phyloP scores from a whole-genome alignment of 164 flowering plant genomes.

The Dillenia turbinata region DNA sequence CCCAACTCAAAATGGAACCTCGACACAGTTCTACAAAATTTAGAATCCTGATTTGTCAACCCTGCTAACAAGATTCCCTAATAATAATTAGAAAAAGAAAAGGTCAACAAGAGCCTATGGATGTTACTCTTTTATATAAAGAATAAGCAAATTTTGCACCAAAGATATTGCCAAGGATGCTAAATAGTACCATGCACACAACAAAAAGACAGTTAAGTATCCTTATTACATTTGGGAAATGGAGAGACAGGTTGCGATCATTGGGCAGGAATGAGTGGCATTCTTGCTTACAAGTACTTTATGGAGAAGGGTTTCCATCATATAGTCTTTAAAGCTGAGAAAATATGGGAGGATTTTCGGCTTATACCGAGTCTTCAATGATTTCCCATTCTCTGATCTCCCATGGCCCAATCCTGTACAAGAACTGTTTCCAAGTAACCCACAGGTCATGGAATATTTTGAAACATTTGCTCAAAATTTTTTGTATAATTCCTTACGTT shows the following conservation, averaged over 20 bases:
- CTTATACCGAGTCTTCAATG: constrained; percentile 19
- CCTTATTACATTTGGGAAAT: too few relatives aligned
- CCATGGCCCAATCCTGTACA: constrained; percentile 25
- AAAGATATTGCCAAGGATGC: too few relatives aligned
- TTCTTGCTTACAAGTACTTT: constrained; percentile 34
- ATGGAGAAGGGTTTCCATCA: constrained; percentile 25
- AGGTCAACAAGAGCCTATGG: too few relatives aligned
- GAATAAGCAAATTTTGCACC: too few relatives aligned
- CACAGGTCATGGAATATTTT: constrained; percentile 27
- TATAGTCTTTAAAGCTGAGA: constrained; percentile 21
- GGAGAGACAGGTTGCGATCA: constrained; percentile 12
- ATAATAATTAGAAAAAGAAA: too few relatives aligned
- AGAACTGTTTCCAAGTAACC: constrained; percentile 23
- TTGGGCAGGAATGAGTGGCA: constrained; percentile 46
- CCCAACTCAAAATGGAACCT: too few relatives aligned
- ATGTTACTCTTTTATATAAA: too few relatives aligned
- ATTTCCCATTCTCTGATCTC: constrained; percentile 27
- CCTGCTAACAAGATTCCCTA: too few relatives aligned
- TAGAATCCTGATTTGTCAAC: too few relatives aligned
- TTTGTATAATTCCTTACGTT: constrained; percentile 25
- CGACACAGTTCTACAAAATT: too few relatives aligned
- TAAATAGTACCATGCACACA: too few relatives aligned
- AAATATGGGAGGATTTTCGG: constrained; percentile 29
- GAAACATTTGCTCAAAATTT: constrained; percentile 25
- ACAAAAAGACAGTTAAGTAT: too few relatives aligned